These are phyloP conservation scores for Talaromyces sp. DNA, from an alignment of 2,329 filamentous ascomycete species.

Conservation along the genomic window DNA sequence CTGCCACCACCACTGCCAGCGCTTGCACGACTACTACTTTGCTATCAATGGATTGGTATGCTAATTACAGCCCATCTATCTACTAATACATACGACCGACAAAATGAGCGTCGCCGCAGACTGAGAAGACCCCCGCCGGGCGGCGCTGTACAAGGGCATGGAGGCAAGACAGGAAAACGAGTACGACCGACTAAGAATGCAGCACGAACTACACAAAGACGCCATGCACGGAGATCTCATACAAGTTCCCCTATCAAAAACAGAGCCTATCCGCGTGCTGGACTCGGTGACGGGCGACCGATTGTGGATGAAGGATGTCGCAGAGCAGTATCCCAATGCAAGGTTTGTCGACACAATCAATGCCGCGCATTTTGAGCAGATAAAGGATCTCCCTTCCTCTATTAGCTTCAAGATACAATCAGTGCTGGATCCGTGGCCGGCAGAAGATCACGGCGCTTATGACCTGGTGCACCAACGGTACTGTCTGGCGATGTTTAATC, in stretches of 20 bases:
- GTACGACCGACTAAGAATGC: not conserved
- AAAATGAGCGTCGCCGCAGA: not conserved
- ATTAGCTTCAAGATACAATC: conserved; percentile 3
- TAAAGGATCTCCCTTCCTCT: not conserved
- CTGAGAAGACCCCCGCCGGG: not conserved
- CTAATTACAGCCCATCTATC: not conserved
- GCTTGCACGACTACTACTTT: not conserved
- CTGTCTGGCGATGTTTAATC: conserved; percentile 8
- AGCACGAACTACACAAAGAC: not conserved
- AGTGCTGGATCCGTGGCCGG: not conserved
- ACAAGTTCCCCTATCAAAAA: not conserved
- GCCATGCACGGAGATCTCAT: not conserved
- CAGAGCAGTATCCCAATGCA: conserved; percentile 4
- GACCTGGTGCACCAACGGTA: conserved; percentile 6
- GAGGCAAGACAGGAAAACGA: conserved; percentile 5
- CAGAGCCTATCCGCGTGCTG: not conserved
- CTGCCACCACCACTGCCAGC: not conserved
- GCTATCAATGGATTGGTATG: not conserved
- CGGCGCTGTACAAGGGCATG: conserved; percentile 8
- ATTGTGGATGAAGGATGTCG: conserved; percentile 3
- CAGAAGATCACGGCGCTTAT: not conserved
- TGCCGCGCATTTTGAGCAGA: conserved; percentile 6
- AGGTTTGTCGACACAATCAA: not conserved
- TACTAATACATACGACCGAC: not conserved
- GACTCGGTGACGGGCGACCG: conserved; percentile 3